Conservation (phyloP, 2,329 filamentous ascomycete species). For the Pyrenophora seminiperda region DNA sequence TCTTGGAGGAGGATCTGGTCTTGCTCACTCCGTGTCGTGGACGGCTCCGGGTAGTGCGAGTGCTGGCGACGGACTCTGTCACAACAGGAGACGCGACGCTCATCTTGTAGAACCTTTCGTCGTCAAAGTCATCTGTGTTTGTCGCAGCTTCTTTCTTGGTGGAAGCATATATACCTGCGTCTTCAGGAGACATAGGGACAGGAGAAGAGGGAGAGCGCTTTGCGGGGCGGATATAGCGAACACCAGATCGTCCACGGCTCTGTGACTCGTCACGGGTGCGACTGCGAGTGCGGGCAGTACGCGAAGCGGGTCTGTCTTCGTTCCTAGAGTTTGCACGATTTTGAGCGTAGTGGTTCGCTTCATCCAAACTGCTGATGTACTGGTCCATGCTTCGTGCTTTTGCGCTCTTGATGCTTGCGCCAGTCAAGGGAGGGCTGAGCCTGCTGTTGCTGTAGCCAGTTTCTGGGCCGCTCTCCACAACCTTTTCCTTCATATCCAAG, state of each 20-base stretch:
- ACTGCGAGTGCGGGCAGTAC: slow-evolving; percentile 54
- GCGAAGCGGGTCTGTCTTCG: slow-evolving; percentile 54
- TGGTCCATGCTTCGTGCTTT: slow-evolving; percentile 74
- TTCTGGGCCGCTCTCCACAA: slow-evolving; percentile 42
- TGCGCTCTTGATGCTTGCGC: slow-evolving; percentile 60
- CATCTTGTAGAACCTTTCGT: slow-evolving; percentile 56
- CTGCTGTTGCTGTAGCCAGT: slow-evolving; percentile 56
- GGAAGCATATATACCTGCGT: slow-evolving; percentile 59
- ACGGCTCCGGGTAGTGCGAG: slow-evolving; percentile 43
- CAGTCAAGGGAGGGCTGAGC: slow-evolving; percentile 54
- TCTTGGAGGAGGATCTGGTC: slow-evolving; percentile 45
- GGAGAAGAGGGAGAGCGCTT: slow-evolving; percentile 92
- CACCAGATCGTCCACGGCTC: slow-evolving; percentile 69
- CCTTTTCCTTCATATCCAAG: slow-evolving; percentile 53
- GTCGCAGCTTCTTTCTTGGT: slow-evolving; percentile 49
- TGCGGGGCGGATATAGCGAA: slow-evolving; percentile 72
- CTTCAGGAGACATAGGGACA: slow-evolving; percentile 91
- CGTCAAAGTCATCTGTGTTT: slow-evolving; percentile 55
- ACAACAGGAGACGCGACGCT: slow-evolving; percentile 44
- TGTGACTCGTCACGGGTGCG: slow-evolving; percentile 65
- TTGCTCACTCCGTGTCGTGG: slow-evolving; percentile 41
- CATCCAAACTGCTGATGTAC: slow-evolving; percentile 84
- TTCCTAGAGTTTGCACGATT: slow-evolving; percentile 47
- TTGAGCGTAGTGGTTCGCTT: slow-evolving; percentile 66
- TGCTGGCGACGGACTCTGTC: slow-evolving; percentile 45